Base-by-base conservation (phyloP, 352 stramenopile species). In the Pythium pyrilobum region DNA sequence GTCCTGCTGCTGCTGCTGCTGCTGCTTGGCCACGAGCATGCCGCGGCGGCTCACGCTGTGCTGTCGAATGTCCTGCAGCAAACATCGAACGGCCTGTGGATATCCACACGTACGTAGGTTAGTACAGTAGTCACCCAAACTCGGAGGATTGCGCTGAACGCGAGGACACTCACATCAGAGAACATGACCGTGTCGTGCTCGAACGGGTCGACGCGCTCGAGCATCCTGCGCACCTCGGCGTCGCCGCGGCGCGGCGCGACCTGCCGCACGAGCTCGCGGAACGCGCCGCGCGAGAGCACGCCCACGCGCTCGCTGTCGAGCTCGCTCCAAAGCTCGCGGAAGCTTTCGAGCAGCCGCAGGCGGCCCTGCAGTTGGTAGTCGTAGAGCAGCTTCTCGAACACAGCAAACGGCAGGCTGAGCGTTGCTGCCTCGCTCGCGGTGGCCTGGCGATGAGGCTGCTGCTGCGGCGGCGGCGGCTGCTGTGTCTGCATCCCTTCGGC, bases 121-220 rank as follows among this genome's bases (percentile, higher is more conserved):
- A 33, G 15, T 25, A 48, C 41, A 36, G 7, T n/a, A 13, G 16
- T 23, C 9, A 31, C 13, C 21, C 18, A 32, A 23, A 21, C 15
- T 11, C 0, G 1, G 4, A 33, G 28, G n/a, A 36, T 8, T 34
- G 7, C 27, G 15, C 10, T 16, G 25, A 41, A 39, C 6, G 5
- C 3, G 4, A 29, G 12, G 1, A 21, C 21, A 42, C 52, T 21
- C 50, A 72, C 64, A 23, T 92, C 79, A 6, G 75, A 87, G 56
- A 91, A 94, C 4, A 77, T 92, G 42, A 92, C 63, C n/a, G 77
- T 65, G 51, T 91, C 72, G 64, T 89, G 73, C 23, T 74, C 60
- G 23, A 78, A 81, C 4, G 81, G 81, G 53, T 92, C 81, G 25
- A 88, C 60, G 7, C 56, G 64, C 18, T 79, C 66, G 3, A 92